Evolutionary conservation across 192 early-diverging fungal genomes (phyloP).

Genomic region (Spizellomyces punctatus): DNA sequence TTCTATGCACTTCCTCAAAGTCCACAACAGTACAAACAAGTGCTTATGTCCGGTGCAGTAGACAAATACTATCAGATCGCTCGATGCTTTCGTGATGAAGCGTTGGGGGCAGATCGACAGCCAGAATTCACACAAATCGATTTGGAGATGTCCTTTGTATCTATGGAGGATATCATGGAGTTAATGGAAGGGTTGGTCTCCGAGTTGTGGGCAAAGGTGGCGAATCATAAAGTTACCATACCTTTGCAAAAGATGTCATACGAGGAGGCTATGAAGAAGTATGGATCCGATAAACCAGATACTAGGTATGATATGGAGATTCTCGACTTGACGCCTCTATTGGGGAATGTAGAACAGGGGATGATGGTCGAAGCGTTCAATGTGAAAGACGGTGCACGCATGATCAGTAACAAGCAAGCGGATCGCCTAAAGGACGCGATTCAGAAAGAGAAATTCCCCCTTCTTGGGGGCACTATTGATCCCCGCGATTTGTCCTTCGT

Average conservation of each 20-base stretch:
- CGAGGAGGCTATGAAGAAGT: conserved; percentile 76
- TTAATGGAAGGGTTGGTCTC: conserved; percentile 75
- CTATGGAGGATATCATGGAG: conserved; percentile 67
- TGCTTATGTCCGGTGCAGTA: conserved; percentile 86
- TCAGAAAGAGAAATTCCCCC: conserved; percentile 31
- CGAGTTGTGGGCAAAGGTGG: conserved; percentile 61
- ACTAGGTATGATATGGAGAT: conserved; percentile 79
- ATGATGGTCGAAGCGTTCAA: conserved; percentile 31
- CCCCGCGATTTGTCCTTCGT: conserved; percentile 41
- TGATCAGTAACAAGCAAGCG: conserved; percentile 8
- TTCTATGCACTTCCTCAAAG: conserved; percentile 91
- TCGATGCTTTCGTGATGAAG: conserved; percentile 90
- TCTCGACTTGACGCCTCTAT: conserved; percentile 9
- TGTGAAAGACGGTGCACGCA: conserved; percentile 8
- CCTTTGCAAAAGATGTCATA: conserved; percentile 79
- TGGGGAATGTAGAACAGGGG: neutral
- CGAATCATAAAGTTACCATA: conserved; percentile 53
- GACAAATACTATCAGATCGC: conserved; percentile 94
- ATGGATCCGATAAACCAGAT: conserved; percentile 93
- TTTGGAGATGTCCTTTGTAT: conserved; percentile 86
- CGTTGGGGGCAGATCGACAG: conserved; percentile 83
- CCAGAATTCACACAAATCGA: conserved; percentile 96
- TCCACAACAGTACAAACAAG: conserved; percentile 93
- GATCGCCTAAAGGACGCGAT: conserved; percentile 12
- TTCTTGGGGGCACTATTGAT: conserved; percentile 28